Conservation (phyloP, 2,329 filamentous ascomycete species). For the Spiromastix sp. region DNA sequence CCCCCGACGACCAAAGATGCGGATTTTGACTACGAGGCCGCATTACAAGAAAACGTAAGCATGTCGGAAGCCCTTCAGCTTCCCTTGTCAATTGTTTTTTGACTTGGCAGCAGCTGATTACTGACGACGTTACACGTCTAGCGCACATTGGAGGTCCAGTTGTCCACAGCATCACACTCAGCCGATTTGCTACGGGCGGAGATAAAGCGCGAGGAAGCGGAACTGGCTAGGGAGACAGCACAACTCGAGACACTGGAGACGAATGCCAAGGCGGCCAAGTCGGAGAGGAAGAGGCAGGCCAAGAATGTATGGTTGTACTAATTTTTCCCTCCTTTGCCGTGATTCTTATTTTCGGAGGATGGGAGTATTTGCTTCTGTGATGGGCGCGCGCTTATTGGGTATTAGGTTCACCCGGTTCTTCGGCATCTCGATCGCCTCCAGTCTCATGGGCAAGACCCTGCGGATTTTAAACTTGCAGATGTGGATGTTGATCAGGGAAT, state of each 20-base stretch:
- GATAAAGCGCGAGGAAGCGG: conserved; percentile 32
- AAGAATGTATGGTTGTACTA: conserved; percentile 25
- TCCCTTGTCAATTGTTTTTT: neutral
- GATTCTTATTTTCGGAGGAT: conserved; percentile 1
- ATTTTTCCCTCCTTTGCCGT: neutral
- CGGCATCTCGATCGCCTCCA: conserved; percentile 22
- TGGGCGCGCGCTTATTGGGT: conserved; percentile 9
- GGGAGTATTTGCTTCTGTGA: neutral
- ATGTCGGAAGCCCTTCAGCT: neutral
- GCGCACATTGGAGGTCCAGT: conserved; percentile 27
- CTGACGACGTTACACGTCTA: conserved; percentile 14
- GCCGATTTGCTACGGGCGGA: conserved; percentile 30
- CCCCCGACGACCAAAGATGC: conserved; percentile 32
- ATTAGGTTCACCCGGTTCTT: conserved; percentile 32
- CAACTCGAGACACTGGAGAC: conserved; percentile 33
- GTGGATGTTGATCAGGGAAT: conserved; percentile 16
- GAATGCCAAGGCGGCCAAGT: conserved; percentile 30
- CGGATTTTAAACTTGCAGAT: conserved; percentile 21
- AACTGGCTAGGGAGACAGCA: conserved; percentile 30
- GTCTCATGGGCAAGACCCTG: conserved; percentile 9
- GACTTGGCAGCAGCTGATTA: neutral
- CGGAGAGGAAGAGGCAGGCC: conserved; percentile 29
- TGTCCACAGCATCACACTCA: conserved; percentile 30
- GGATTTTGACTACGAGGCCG: conserved; percentile 34
- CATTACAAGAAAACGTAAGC: conserved; percentile 32